Conservation (phyloP, 2,329 filamentous ascomycete genomes). For the Celoporthe dispersa region DNA sequence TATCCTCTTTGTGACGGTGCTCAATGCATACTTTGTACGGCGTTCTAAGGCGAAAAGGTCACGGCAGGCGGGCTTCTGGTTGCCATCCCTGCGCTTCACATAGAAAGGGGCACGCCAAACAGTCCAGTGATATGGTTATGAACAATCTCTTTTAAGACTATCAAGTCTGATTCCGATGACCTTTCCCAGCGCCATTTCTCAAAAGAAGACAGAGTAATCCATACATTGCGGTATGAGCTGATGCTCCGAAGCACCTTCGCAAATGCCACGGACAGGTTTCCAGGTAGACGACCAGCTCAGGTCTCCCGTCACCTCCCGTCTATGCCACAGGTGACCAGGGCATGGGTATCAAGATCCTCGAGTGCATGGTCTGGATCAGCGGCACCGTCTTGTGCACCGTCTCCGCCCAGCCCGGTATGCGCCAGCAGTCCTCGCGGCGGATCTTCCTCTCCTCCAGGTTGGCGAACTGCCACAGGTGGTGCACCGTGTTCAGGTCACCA, state of each 20-base stretch:
- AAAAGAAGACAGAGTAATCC: constrained; percentile 5
- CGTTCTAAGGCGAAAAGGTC: background rate
- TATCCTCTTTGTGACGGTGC: constrained; percentile 23
- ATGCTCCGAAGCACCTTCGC: background rate
- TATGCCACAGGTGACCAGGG: constrained; percentile 93
- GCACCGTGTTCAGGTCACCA: constrained; percentile 94
- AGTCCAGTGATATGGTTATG: background rate
- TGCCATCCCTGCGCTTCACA: background rate
- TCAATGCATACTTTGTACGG: constrained; percentile 1
- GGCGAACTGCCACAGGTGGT: constrained; percentile 98
- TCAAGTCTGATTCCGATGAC: background rate
- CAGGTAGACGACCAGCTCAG: background rate
- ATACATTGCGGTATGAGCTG: background rate
- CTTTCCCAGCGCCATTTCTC: constrained; percentile 6
- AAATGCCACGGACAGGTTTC: background rate
- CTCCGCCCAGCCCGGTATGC: constrained; percentile 91
- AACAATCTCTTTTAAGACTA: background rate
- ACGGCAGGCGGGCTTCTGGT: background rate
- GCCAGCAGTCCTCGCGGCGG: constrained; percentile 93
- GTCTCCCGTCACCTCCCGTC: constrained; percentile 23
- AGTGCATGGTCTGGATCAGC: constrained; percentile 96
- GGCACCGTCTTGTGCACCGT: constrained; percentile 99
- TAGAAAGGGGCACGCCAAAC: background rate
- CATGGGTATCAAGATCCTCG: constrained; percentile 89
- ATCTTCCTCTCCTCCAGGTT: constrained; percentile 92